Percentiles rank a stretch among this genome's conserved stretches.
Evolutionary conservation across 257 asterid species (phyloP).

Genomic region (Plantago elongata): DNA sequence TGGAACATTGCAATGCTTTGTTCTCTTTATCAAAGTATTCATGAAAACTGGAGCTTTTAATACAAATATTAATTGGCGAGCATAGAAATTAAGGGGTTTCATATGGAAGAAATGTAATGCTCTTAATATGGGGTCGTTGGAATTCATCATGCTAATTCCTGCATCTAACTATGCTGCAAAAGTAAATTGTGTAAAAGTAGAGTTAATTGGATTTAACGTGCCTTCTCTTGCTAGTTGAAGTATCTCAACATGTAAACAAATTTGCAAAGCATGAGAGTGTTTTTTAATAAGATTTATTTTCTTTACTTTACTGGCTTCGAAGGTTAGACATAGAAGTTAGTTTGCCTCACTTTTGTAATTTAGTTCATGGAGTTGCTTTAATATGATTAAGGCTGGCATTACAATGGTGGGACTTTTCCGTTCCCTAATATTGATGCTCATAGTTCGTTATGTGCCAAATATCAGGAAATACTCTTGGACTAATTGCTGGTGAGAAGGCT

Average conservation of each 20-base stretch:
- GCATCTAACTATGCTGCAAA: too few species aligned
- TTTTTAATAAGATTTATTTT: constrained; percentile 1
- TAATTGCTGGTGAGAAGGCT: constrained; percentile 97
- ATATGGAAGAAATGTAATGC: too few species aligned
- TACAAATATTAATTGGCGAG: constrained; percentile 1
- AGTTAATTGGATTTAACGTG: too few species aligned
- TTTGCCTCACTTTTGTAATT: not conserved
- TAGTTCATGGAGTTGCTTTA: constrained; percentile 16
- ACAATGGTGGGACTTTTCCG: constrained; percentile 11
- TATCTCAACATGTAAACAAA: not conserved
- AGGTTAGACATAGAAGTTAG: not conserved
- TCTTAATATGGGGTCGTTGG: too few species aligned
- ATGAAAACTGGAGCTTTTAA: constrained; percentile 5
- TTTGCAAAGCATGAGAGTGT: not conserved
- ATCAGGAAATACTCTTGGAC: constrained; percentile 91
- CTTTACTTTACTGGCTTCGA: constrained; percentile 10
- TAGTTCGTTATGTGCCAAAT: constrained; percentile 19
- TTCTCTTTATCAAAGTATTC: constrained; percentile 11
- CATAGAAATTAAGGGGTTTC: not conserved
- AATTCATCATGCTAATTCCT: too few species aligned
- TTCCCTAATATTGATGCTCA: constrained; percentile 10
- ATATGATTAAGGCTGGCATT: constrained; percentile 1
- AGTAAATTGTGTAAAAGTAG: too few species aligned
- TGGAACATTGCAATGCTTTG: constrained; percentile 12
- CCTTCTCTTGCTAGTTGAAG: not conserved